A percentile compares a stretch with the other conserved stretches of the same genome.
These are phyloP conservation scores for Spatholobus suberectus DNA, from an alignment of 306 rosid species.

Conservation along the genomic window DNA sequence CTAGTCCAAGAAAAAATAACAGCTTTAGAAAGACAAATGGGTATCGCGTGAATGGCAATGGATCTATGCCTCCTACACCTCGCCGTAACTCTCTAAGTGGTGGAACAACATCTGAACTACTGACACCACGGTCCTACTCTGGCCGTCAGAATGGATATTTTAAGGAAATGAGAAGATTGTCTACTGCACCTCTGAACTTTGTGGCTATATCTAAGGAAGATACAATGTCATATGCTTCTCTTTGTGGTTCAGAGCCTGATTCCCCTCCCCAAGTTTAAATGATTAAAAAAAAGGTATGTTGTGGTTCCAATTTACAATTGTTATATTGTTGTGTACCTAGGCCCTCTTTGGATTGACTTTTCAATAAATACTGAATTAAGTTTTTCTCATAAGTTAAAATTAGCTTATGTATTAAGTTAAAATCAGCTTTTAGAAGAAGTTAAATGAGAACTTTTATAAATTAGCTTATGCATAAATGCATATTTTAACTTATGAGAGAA, in stretches of 20 bases:
- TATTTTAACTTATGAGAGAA: not conserved
- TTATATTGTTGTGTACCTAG: not conserved
- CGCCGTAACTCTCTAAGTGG: slow-evolving; percentile 84
- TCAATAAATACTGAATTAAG: not conserved
- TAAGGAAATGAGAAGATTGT: slow-evolving; percentile 82
- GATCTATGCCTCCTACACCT: slow-evolving; percentile 87
- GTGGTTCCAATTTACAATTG: not conserved
- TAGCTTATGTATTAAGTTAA: not conserved
- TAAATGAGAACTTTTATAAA: not conserved
- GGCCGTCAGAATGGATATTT: slow-evolving; percentile 94
- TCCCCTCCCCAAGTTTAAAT: slow-evolving; percentile 80
- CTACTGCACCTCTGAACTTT: slow-evolving; percentile 86
- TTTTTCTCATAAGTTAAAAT: not conserved
- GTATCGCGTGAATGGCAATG: slow-evolving; percentile 76
- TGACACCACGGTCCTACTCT: slow-evolving; percentile 88
- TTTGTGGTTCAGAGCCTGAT: slow-evolving; percentile 87
- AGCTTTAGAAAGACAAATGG: slow-evolving; percentile 88
- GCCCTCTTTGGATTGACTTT: not conserved
- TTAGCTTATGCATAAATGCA: not conserved
- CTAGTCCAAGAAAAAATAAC: slow-evolving; percentile 88
- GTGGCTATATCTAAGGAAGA: slow-evolving; percentile 91
- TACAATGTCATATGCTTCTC: slow-evolving; percentile 85
- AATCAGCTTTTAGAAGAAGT: not conserved
- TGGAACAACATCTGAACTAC: slow-evolving; percentile 75
- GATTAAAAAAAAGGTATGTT: slow-evolving; percentile 46